A percentile compares a stretch with the other conserved stretches of the same genome.
Conservation (phyloP, 768 basidiomycete genomes). For the Asterophora parasitica region DNA sequence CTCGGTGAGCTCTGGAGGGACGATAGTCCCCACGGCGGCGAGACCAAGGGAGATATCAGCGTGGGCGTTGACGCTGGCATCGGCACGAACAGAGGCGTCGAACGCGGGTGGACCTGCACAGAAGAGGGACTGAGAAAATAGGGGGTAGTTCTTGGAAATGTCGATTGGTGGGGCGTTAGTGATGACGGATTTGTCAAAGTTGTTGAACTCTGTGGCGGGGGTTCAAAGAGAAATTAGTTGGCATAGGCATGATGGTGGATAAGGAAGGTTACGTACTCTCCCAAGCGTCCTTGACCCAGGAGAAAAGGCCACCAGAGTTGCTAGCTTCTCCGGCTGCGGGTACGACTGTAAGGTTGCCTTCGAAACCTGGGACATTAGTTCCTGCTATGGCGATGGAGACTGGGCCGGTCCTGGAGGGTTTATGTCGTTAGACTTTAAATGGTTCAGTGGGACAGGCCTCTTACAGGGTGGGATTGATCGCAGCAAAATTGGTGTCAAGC, state of each 20-base stretch:
- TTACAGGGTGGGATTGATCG: slow-evolving; percentile 19
- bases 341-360: slow-evolving; percentile 15
- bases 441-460: background rate
- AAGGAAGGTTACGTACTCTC: slow-evolving; percentile 14
- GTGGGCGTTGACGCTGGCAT: slow-evolving; percentile 28
- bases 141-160: slow-evolving; percentile 26
- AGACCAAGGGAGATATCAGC: slow-evolving; percentile 34
- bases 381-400: slow-evolving; percentile 23
- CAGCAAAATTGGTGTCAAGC: slow-evolving; percentile 33
- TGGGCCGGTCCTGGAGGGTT: slow-evolving; percentile 10
- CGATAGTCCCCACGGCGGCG: slow-evolving; percentile 37
- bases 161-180: slow-evolving; percentile 21
- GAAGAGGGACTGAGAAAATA: slow-evolving; percentile 25
- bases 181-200: slow-evolving; percentile 25
- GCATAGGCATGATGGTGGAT: background rate
- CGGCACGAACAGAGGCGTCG: slow-evolving; percentile 22
- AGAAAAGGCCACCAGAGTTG: slow-evolving; percentile 17
- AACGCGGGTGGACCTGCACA: slow-evolving; percentile 20
- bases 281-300: slow-evolving; percentile 23
- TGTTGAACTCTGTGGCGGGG: slow-evolving; percentile 12
- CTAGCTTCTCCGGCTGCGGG: slow-evolving; percentile 12
- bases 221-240: background rate
- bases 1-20: slow-evolving; percentile 36
- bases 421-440: background rate
- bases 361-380: slow-evolving; percentile 18